Evolutionary conservation across 257 asterid species (phyloP).

Genomic region (Lycium barbarum): DNA sequence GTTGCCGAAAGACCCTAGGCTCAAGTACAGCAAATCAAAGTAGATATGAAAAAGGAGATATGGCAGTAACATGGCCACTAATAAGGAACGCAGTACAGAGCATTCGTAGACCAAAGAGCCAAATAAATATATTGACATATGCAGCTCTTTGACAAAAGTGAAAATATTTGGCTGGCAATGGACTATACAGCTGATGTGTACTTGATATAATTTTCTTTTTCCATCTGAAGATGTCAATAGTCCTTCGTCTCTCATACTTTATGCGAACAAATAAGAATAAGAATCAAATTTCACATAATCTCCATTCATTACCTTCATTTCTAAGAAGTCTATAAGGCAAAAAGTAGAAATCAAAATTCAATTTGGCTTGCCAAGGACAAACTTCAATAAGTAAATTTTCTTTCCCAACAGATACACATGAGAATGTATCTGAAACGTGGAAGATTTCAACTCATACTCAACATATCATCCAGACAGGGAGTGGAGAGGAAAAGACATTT

Average conservation of each 20-base stretch:
- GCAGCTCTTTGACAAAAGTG: neutral
- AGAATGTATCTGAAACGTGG: neutral
- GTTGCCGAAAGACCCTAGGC: no score
- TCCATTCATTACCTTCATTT: slow-evolving; percentile 2
- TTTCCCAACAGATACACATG: neutral
- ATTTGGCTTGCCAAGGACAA: slow-evolving; percentile 21
- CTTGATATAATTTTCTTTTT: neutral
- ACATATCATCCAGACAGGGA: neutral
- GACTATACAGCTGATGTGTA: neutral
- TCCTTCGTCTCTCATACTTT: neutral
- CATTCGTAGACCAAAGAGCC: neutral
- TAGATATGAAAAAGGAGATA: no score
- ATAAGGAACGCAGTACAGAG: no score
- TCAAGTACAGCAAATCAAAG: no score
- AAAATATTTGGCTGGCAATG: neutral
- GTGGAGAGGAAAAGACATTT: neutral
- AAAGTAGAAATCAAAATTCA: slow-evolving; percentile 1
- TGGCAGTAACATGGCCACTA: no score
- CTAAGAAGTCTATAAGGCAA: neutral
- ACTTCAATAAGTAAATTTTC: neutral
- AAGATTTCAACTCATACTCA: neutral
- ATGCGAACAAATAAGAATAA: neutral
- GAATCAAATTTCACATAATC: slow-evolving; percentile 12
- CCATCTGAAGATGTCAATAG: neutral
- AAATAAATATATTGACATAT: neutral